Evolutionary conservation across 805 yeast genomes (phyloP).

Genomic region (Priceomyces melissophilus): DNA sequence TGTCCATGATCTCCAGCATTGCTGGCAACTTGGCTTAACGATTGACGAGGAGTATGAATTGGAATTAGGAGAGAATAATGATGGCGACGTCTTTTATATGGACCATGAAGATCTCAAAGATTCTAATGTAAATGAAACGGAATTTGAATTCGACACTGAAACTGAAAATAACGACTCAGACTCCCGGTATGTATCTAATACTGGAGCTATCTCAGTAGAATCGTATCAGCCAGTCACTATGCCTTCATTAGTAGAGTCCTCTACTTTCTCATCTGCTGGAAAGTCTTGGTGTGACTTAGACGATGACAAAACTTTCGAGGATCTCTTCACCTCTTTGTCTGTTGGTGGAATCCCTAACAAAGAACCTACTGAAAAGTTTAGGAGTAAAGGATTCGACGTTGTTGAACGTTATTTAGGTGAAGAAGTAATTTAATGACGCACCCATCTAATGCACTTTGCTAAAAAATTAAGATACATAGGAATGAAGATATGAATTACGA

Average conservation of each 20-base stretch:
- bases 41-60: conserved; percentile 42
- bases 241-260: conserved; percentile 32
- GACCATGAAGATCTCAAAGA: conserved; percentile 21
- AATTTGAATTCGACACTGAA: conserved; percentile 6
- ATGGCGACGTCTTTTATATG: conserved; percentile 32
- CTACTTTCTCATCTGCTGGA: conserved; percentile 21
- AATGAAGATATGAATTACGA: too few species aligned
- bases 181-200: conserved; percentile 1
- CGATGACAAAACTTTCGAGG: conserved; percentile 18
- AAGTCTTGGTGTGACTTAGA: conserved; percentile 35
- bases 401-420: conserved; percentile 3
- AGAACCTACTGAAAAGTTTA: neutral
- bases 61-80: conserved; percentile 15
- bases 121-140: conserved; percentile 2
- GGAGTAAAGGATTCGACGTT: neutral
- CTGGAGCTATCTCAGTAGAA: neutral
- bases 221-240: conserved; percentile 2
- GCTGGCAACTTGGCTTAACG: conserved; percentile 40
- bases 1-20: conserved; percentile 22
- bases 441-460: too few species aligned
- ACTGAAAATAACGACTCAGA: conserved; percentile 3
- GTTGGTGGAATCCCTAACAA: neutral
- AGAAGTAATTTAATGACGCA: neutral
- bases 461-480: too few species aligned
- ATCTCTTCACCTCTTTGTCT: conserved; percentile 5